phyloP scores from a whole-genome alignment of 495 filamentous ascomycete species.

The Lasiosphaeria ovina region DNA sequence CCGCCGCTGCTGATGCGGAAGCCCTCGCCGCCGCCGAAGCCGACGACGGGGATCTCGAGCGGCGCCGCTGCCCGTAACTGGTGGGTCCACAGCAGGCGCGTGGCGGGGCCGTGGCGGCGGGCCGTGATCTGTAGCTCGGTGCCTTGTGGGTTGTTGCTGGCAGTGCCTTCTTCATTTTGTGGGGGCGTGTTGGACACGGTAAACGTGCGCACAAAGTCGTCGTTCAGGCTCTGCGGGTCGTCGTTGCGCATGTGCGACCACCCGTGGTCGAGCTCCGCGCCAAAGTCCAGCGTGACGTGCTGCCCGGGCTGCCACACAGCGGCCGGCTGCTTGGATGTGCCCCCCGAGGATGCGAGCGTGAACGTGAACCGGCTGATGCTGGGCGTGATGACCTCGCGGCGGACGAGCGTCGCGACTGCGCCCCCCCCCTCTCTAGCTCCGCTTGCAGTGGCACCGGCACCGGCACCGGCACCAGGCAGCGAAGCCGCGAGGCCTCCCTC shows the following conservation, averaged over 20 bases:
- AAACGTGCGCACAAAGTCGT: constrained; percentile 80
- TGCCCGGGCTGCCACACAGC: constrained; percentile 63
- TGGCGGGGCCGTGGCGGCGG: constrained; percentile 64
- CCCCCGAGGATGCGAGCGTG: constrained; percentile 37
- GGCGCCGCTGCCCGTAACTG: constrained; percentile 45
- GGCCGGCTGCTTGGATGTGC: background rate
- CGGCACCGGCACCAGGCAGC: background rate
- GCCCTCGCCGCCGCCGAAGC: constrained; percentile 64
- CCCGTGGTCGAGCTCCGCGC: constrained; percentile 61
- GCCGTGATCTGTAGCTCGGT: constrained; percentile 68
- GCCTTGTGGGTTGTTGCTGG: background rate
- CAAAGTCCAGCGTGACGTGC: constrained; percentile 71
- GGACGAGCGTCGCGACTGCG: constrained; percentile 49
- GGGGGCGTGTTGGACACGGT: constrained; percentile 59
- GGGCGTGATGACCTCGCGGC: constrained; percentile 58
- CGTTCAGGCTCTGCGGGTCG: constrained; percentile 74
- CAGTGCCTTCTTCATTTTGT: background rate
- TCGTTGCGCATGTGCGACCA: constrained; percentile 80
- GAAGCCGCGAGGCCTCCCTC: constrained; percentile 17
- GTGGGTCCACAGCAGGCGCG: constrained; percentile 59
- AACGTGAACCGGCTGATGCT: constrained; percentile 64
- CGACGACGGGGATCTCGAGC: constrained; percentile 64
- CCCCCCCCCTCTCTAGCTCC: background rate
- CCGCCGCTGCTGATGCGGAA: constrained; percentile 24
- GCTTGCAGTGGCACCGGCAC: background rate